These are phyloP conservation scores for Cadophora gregata DNA, from an alignment of 2,329 filamentous ascomycete species.

Conservation along the genomic window DNA sequence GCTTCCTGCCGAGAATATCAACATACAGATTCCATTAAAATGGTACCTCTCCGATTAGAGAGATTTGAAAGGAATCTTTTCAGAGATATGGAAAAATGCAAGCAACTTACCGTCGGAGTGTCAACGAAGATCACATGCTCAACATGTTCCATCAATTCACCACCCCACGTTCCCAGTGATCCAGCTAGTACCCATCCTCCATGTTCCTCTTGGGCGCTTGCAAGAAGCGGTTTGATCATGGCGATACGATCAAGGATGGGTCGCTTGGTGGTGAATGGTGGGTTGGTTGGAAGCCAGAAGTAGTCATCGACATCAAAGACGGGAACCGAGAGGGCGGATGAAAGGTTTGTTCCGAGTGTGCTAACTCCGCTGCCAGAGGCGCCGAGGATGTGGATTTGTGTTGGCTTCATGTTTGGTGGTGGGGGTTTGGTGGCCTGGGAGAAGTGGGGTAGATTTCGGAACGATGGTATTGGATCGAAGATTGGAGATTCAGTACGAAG, in stretches of 20 bases:
- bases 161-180: constrained; percentile 23
- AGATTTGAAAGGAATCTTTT: background rate
- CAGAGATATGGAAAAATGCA: background rate
- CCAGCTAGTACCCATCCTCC: constrained; percentile 26
- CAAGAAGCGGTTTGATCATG: constrained; percentile 20
- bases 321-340: constrained; percentile 22
- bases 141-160: constrained; percentile 23
- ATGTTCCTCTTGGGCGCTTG: constrained; percentile 21
- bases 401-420: constrained; percentile 21
- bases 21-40: background rate
- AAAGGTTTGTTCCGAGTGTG: constrained; percentile 26
- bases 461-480: background rate
- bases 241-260: constrained; percentile 22
- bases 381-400: constrained; percentile 25
- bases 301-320: constrained; percentile 27
- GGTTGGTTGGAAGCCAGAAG: constrained; percentile 26
- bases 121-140: constrained; percentile 26
- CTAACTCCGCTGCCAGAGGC: constrained; percentile 28
- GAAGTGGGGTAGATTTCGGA: constrained; percentile 1
- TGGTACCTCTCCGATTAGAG: background rate
- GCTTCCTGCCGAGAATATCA: constrained; percentile 11
- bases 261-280: constrained; percentile 26
- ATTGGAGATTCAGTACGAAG: too few species aligned
- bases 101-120: constrained; percentile 16
- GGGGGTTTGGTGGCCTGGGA: constrained; percentile 8